Evolutionary conservation across 371 early-diverging fungal species (phyloP).

Genomic region (Haplosporangium sp.): DNA sequence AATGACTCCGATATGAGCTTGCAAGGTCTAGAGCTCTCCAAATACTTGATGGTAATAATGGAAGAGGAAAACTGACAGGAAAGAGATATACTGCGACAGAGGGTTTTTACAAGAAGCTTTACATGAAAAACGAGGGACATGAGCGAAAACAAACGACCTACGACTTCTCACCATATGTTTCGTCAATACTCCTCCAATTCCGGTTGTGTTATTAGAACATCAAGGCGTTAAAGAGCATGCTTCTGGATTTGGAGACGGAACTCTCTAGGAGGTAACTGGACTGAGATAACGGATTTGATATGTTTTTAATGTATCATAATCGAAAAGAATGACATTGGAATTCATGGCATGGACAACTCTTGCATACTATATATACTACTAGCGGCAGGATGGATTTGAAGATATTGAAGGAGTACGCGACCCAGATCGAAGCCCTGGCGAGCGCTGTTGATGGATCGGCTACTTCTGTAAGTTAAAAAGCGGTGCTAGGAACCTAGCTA

Average conservation of each 20-base stretch:
- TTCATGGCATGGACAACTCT: too few species aligned
- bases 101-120: too few species aligned
- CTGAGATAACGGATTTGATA: neutral
- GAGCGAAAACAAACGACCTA: too few species aligned
- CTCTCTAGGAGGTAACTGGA: slow-evolving; percentile 20
- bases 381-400: slow-evolving; percentile 16
- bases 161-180: too few species aligned
- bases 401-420: slow-evolving; percentile 19
- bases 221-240: slow-evolving; percentile 27
- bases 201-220: slow-evolving; percentile 23
- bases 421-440: slow-evolving; percentile 30
- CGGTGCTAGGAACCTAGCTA: neutral
- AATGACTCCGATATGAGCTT: slow-evolving; percentile 33
- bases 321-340: too few species aligned
- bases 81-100: neutral
- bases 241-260: slow-evolving; percentile 32
- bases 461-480: slow-evolving; percentile 17
- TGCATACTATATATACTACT: neutral
- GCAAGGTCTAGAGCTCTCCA: slow-evolving; percentile 37
- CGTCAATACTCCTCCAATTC: too few species aligned
- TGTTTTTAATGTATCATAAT: too few species aligned
- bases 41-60: slow-evolving; percentile 23
- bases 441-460: slow-evolving; percentile 9
- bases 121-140: neutral
- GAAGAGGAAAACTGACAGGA: neutral